Evolutionary conservation across 2,329 filamentous ascomycete genomes (phyloP).

Genomic region (Colletotrichum plurivorum): DNA sequence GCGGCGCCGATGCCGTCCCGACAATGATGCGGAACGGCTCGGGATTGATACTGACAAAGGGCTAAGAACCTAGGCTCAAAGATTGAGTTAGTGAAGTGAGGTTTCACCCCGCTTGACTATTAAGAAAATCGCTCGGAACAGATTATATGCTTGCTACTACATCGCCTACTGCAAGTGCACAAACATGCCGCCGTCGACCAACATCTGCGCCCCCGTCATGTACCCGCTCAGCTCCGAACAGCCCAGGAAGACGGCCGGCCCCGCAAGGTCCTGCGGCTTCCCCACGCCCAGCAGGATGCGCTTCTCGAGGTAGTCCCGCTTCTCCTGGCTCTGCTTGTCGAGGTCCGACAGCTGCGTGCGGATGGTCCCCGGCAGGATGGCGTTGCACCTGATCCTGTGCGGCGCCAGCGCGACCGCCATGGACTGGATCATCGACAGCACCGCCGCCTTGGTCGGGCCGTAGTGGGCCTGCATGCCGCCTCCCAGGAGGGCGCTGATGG

Average conservation of each 20-base stretch:
- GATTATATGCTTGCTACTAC: not conserved
- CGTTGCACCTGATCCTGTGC: conserved; percentile 78
- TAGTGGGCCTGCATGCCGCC: conserved; percentile 79
- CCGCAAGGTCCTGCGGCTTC: conserved; percentile 74
- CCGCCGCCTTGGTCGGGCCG: conserved; percentile 80
- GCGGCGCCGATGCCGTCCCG: too few species aligned
- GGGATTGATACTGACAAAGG: not conserved
- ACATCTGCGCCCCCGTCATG: conserved; percentile 77
- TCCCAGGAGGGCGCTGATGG: conserved; percentile 74
- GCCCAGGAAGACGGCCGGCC: conserved; percentile 80
- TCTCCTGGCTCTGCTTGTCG: conserved; percentile 74
- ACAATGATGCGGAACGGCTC: too few species aligned
- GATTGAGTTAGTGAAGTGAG: too few species aligned
- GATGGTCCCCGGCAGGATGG: conserved; percentile 78
- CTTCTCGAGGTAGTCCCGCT: conserved; percentile 76
- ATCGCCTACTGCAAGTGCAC: conserved; percentile 75
- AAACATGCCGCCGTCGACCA: conserved; percentile 82
- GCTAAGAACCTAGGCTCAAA: not conserved
- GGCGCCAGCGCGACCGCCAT: conserved; percentile 76
- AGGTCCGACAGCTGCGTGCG: conserved; percentile 79
- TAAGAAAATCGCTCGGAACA: not conserved
- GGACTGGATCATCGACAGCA: conserved; percentile 78
- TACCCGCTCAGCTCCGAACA: conserved; percentile 75
- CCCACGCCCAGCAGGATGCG: conserved; percentile 77
- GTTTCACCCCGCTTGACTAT: too few species aligned